Evolutionary conservation across 2,329 filamentous ascomycete genomes (phyloP), one percentile per base, ranked within the genome.

Genomic region (Fusarium sp.): DNA sequence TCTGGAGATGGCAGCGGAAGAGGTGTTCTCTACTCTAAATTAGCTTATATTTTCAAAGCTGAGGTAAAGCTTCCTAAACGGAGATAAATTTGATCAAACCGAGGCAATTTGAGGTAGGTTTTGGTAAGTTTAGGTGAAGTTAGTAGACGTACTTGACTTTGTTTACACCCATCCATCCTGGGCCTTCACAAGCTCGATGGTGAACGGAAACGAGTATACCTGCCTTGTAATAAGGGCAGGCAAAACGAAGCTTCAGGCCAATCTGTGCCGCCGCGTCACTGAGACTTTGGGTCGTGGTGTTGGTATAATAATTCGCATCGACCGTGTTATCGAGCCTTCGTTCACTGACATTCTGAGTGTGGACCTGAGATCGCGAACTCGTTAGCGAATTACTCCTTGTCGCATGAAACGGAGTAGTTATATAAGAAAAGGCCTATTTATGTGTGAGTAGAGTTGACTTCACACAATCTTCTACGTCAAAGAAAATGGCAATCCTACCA

Each of bases 271-370:
- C 10, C 2, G 24, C 13, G 9, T n/a, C 47, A 7, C n/a, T 20
- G 4, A 38, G 4, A 2, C 24, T 45, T 3, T 62, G 59, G 2
- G 39, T 62, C 1, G 49, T 63, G 0, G 0, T 2, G 15, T 45
- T 39, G 5, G 33, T 45, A 0, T 18, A 31, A 9, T 38, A 26
- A 4, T 3, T 47, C 2, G 38, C 59, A 3, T 56, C 24, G 1
- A 44, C 20, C 3, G 15, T 31, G 0, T 2, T 0, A 1, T 31
- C 24, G 7, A 45, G 18, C 0, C 15, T n/a, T 9, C 1, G 39
- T 2, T 7, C n/a, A 0, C 24, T 22, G 22, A 4, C 39, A 45
- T 56, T 0, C 36, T 45, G 31, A 28, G 33, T 38, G 11, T 26
- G 26, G 41, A 39, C 26, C 49, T 57, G 26, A 1, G 4, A 38